phyloP scores from a whole-genome alignment of 1,139 yeast genomes.

The Suhomyces bolitotheri region DNA sequence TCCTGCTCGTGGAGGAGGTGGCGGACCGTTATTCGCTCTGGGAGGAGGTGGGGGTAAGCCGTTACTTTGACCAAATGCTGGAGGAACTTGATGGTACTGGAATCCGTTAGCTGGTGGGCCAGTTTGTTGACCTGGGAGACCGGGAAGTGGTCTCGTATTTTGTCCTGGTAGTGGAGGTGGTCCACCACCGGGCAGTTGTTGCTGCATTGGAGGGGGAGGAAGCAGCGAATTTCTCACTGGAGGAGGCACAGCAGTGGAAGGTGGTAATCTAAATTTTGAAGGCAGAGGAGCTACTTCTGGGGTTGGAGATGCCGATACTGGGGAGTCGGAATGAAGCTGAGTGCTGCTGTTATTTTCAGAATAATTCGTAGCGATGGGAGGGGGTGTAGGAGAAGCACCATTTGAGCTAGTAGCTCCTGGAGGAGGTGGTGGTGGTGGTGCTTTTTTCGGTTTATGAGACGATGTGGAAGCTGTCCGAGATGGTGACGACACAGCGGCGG shows the following conservation, averaged over 20 bases:
- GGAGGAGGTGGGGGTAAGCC: slow-evolving; percentile 12
- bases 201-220: slow-evolving; percentile 13
- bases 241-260: slow-evolving; percentile 28
- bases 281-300: slow-evolving; percentile 17
- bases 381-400: slow-evolving; percentile 7
- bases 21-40: slow-evolving; percentile 18
- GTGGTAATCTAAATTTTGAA: slow-evolving; percentile 30
- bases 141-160: slow-evolving; percentile 15
- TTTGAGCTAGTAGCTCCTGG: slow-evolving; percentile 8
- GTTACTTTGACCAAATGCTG: slow-evolving; percentile 6
- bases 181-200: slow-evolving; percentile 8
- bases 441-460: slow-evolving; percentile 31
- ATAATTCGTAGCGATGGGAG: slow-evolving; percentile 2
- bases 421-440: slow-evolving; percentile 53
- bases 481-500: slow-evolving; percentile 12
- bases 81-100: slow-evolving; percentile 9
- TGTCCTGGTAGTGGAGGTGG: slow-evolving; percentile 6
- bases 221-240: slow-evolving; percentile 15
- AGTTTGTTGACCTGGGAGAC: slow-evolving; percentile 18
- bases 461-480: slow-evolving; percentile 8
- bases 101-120: slow-evolving; percentile 25
- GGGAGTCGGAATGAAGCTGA: slow-evolving; percentile 15
- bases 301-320: slow-evolving; percentile 17
- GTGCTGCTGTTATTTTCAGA: slow-evolving; percentile 1
- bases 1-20: slow-evolving; percentile 31